These are phyloP conservation scores for Bretziella fagacearum DNA, from an alignment of 2,329 filamentous ascomycete genomes.

Conservation along the genomic window DNA sequence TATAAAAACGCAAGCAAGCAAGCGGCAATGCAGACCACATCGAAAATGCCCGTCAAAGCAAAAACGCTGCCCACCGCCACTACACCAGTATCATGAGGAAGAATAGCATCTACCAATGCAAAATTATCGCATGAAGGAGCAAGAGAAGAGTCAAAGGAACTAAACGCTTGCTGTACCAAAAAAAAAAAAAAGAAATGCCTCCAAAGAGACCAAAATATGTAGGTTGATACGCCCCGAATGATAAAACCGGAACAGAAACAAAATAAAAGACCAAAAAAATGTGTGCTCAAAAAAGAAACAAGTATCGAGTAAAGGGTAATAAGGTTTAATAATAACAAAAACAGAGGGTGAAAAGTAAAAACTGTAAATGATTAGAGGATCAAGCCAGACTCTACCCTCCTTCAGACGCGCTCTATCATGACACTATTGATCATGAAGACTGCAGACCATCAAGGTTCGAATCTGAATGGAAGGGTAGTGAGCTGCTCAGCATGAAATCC, in stretches of 20 bases:
- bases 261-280: conserved; percentile 1
- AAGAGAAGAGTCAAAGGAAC: not conserved
- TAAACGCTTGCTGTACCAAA: not conserved
- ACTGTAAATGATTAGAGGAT: not conserved
- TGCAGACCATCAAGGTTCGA: not conserved
- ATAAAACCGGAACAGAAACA: conserved; percentile 2
- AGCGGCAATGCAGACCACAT: no score
- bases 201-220: not conserved
- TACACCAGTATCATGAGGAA: no score
- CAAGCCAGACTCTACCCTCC: not conserved
- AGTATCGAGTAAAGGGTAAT: conserved; percentile 1
- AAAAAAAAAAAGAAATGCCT: not conserved
- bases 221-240: conserved; percentile 1
- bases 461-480: not conserved
- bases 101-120: no score
- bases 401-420: not conserved
- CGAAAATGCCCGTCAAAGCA: no score
- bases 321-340: not conserved
- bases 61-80: no score
- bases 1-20: no score
- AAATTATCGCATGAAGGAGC: not conserved
- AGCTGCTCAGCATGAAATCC: no score
- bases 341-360: not conserved
- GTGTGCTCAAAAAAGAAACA: not conserved
- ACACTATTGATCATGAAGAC: not conserved